Evolutionary conservation across 306 rosid genomes (phyloP).

Genomic region (Begonia masoniana): DNA sequence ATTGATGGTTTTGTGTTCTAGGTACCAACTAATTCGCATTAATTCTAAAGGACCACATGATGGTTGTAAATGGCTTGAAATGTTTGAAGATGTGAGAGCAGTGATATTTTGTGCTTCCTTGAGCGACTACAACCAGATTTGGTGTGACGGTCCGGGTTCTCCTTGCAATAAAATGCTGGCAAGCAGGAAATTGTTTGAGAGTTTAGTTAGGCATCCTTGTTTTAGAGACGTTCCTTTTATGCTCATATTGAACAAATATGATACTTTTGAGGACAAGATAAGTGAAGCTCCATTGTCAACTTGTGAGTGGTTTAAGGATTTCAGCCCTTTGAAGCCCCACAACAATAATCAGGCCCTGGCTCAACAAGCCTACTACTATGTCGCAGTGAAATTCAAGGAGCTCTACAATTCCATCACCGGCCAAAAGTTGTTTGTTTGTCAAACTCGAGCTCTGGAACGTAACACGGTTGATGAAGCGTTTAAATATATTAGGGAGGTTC

Average conservation of each 20-base stretch:
- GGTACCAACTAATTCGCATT: constrained; percentile 69
- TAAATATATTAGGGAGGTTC: constrained; percentile 63
- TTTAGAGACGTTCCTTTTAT: constrained; percentile 59
- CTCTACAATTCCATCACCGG: constrained; percentile 46
- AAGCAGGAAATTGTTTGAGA: constrained; percentile 65
- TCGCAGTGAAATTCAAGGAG: constrained; percentile 80
- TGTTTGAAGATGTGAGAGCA: constrained; percentile 80
- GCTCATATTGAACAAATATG: constrained; percentile 68
- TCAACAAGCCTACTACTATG: constrained; percentile 60
- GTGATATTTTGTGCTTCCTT: constrained; percentile 70
- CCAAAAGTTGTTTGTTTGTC: constrained; percentile 61
- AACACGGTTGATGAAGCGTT: constrained; percentile 57
- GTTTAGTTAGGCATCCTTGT: constrained; percentile 64
- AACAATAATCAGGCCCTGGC: constrained; percentile 54
- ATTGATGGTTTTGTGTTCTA: constrained; percentile 15
- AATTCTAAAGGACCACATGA: constrained; percentile 68
- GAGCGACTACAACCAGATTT: constrained; percentile 71
- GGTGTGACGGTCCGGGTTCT: constrained; percentile 30
- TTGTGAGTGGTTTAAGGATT: constrained; percentile 80
- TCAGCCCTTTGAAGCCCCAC: constrained; percentile 59
- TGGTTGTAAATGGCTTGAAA: constrained; percentile 83
- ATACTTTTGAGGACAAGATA: constrained; percentile 69
- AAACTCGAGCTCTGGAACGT: constrained; percentile 57
- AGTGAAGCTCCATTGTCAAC: constrained; percentile 44
- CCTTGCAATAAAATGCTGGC: constrained; percentile 58